Evolutionary conservation across 1,284 basidiomycete species (phyloP).

Genomic region (Papiliotrema terrestris): DNA sequence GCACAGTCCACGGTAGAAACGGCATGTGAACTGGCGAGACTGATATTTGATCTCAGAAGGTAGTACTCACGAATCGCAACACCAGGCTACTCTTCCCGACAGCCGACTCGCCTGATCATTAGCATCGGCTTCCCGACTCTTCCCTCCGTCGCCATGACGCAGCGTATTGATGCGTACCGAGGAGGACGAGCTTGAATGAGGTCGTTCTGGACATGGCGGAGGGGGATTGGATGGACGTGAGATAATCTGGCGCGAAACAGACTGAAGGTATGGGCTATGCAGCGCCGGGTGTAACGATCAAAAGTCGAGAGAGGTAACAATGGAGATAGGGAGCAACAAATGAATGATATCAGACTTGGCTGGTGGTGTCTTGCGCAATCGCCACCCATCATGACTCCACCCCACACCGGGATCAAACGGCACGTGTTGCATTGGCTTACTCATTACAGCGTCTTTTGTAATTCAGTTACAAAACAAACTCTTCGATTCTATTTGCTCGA

Average conservation of each 20-base stretch:
- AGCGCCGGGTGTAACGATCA: too few relatives aligned
- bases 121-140: neutral
- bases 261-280: too few relatives aligned
- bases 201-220: constrained; percentile 39
- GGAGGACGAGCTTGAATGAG: constrained; percentile 73
- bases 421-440: too few relatives aligned
- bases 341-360: neutral
- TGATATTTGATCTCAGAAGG: neutral
- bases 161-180: constrained; percentile 57
- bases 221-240: neutral
- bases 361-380: neutral
- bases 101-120: constrained; percentile 77
- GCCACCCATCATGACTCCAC: neutral
- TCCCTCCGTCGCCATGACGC: neutral
- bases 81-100: constrained; percentile 97
- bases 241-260: neutral
- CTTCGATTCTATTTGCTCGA: too few relatives aligned
- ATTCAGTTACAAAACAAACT: too few relatives aligned
- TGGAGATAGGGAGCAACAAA: constrained; percentile 10
- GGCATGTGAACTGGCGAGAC: neutral
- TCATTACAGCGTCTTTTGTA: too few relatives aligned
- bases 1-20: neutral
- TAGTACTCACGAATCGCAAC: constrained; percentile 74
- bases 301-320: too few relatives aligned
- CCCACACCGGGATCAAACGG: neutral